Evolutionary conservation across 2,329 filamentous ascomycete species (phyloP).

Genomic region (Alternaria solani): DNA sequence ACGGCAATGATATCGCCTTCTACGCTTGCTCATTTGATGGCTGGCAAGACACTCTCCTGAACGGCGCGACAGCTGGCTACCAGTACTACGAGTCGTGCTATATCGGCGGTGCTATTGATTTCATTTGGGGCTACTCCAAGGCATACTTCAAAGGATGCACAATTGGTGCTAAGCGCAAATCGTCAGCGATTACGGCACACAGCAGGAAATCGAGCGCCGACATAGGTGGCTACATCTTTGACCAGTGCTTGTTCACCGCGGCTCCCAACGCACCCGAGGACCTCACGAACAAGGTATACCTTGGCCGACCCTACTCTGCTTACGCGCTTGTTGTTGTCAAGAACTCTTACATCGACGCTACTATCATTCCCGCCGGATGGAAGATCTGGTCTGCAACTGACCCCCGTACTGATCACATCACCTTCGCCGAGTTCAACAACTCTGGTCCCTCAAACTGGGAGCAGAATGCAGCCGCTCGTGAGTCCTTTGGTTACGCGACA

Average conservation of each 20-base stretch:
- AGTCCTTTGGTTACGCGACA: conserved; percentile 45
- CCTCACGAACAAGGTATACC: conserved; percentile 52
- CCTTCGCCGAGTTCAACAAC: conserved; percentile 67
- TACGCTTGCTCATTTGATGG: conserved; percentile 63
- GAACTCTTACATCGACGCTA: conserved; percentile 58
- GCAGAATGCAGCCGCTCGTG: conserved; percentile 47
- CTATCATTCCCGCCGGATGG: conserved; percentile 68
- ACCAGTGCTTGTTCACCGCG: conserved; percentile 57
- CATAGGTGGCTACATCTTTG: conserved; percentile 61
- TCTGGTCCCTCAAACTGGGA: conserved; percentile 55
- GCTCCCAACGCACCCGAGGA: conserved; percentile 46
- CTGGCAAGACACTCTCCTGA: conserved; percentile 61
- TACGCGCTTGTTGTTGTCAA: conserved; percentile 61
- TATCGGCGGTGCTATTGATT: conserved; percentile 66
- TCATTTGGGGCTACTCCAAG: conserved; percentile 63
- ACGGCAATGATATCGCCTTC: conserved; percentile 61
- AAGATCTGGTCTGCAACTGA: conserved; percentile 60
- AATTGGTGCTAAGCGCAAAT: conserved; percentile 52
- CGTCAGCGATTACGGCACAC: conserved; percentile 43
- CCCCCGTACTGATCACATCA: conserved; percentile 59
- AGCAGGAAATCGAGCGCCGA: conserved; percentile 29
- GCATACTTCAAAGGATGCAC: conserved; percentile 61
- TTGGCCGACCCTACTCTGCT: conserved; percentile 61
- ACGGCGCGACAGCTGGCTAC: conserved; percentile 53
- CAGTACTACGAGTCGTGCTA: conserved; percentile 64